phyloP scores from a whole-genome alignment of 1,139 yeast genomes.

The Keqinozyma sinolaborantium region DNA sequence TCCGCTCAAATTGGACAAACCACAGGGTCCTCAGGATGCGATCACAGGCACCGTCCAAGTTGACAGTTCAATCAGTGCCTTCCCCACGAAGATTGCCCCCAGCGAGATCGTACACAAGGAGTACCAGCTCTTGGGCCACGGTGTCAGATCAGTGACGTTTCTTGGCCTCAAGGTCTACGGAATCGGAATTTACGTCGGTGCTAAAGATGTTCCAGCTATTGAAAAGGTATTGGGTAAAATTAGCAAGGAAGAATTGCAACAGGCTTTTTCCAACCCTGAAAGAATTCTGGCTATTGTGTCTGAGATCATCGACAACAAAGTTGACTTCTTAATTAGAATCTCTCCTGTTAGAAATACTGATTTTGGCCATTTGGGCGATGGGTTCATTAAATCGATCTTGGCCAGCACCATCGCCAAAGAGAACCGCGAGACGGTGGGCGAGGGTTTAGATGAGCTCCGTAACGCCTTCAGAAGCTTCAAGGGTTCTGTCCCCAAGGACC shows the following conservation, averaged over 20 bases:
- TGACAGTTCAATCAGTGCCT: conserved; percentile 49
- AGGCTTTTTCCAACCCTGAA: conserved; percentile 23
- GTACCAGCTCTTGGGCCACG: conserved; percentile 66
- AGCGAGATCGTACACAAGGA: conserved; percentile 18
- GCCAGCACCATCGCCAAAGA: conserved; percentile 48
- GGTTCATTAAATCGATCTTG: conserved; percentile 73
- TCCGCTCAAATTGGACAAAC: conserved; percentile 8
- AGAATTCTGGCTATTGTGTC: conserved; percentile 49
- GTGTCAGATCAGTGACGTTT: conserved; percentile 80
- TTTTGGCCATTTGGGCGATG: conserved; percentile 84
- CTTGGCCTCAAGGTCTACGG: conserved; percentile 84
- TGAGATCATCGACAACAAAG: conserved; percentile 54
- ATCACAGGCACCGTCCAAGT: conserved; percentile 29
- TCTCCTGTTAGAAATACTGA: conserved; percentile 89
- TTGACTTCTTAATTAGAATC: conserved; percentile 67
- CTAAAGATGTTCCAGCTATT: conserved; percentile 49
- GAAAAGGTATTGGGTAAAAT: conserved; percentile 33
- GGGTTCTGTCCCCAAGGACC: conserved; percentile 66
- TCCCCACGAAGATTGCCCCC: conserved; percentile 34
- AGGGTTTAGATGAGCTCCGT: conserved; percentile 57
- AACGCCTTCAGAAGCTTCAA: conserved; percentile 43
- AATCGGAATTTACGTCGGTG: conserved; percentile 71
- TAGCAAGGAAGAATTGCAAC: conserved; percentile 10
- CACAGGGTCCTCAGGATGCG: conserved; percentile 1
- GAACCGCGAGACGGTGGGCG: conserved; percentile 31